Percentiles rank a stretch among this genome's conserved stretches.
These are phyloP conservation scores for Cicer chorassanicum DNA, from an alignment of 306 rosid species.

Conservation along the genomic window DNA sequence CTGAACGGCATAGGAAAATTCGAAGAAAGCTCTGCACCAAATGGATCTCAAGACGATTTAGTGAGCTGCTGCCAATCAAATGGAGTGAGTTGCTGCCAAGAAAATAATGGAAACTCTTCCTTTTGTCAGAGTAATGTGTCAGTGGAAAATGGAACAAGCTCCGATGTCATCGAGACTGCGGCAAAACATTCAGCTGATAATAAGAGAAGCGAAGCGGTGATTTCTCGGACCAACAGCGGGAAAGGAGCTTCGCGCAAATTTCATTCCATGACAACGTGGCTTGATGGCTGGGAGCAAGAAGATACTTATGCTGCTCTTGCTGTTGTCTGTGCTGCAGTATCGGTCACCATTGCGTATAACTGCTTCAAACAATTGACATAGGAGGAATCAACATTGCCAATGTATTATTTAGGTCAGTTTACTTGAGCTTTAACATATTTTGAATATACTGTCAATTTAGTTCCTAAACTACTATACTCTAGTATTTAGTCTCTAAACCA, in stretches of 20 bases:
- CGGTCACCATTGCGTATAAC: slow-evolving; percentile 80
- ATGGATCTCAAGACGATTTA: slow-evolving; percentile 15
- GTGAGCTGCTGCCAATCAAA: slow-evolving; percentile 45
- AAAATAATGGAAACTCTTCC: slow-evolving; percentile 51
- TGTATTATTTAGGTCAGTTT: slow-evolving; percentile 26
- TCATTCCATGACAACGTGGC: slow-evolving; percentile 74
- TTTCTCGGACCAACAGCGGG: slow-evolving; percentile 55
- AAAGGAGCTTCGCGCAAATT: slow-evolving; percentile 64
- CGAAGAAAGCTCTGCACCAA: slow-evolving; percentile 43
- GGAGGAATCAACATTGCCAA: slow-evolving; percentile 41
- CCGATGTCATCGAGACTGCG: slow-evolving; percentile 52
- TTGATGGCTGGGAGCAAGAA: slow-evolving; percentile 89
- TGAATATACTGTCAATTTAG: no score
- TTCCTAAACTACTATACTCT: no score
- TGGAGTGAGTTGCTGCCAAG: slow-evolving; percentile 67
- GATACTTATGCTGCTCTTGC: slow-evolving; percentile 87
- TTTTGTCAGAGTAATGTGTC: slow-evolving; percentile 58
- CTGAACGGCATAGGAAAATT: slow-evolving; percentile 52
- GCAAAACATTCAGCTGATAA: slow-evolving; percentile 53
- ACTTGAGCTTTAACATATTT: slow-evolving; percentile 13
- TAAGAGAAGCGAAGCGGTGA: slow-evolving; percentile 49
- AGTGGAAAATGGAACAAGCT: slow-evolving; percentile 44
- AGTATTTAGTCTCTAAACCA: no score
- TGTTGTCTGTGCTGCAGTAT: slow-evolving; percentile 80
- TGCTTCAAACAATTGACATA: slow-evolving; percentile 75